Conservation (phyloP, 257 asterid species). For the Osmanthus fragrans region DNA sequence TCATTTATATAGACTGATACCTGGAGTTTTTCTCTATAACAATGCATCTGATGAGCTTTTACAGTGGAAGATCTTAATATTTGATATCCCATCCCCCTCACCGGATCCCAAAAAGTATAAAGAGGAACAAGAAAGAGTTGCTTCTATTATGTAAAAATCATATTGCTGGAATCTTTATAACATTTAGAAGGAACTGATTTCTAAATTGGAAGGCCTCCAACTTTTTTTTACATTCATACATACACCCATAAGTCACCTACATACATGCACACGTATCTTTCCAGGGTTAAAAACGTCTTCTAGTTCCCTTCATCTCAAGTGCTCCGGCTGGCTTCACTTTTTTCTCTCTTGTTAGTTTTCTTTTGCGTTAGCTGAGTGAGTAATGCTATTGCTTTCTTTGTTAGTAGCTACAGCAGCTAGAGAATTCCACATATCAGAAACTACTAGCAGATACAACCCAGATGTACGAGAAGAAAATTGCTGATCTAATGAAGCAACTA, state of each 20-base stretch:
- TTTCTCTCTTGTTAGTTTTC: neutral
- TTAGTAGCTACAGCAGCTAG: slow-evolving; percentile 86
- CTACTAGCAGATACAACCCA: slow-evolving; percentile 71
- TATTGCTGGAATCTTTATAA: neutral
- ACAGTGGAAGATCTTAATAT: neutral
- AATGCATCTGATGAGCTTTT: neutral
- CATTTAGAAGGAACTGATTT: neutral
- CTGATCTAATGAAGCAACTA: slow-evolving; percentile 65
- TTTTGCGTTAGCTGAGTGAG: slow-evolving; percentile 19
- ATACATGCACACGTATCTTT: neutral
- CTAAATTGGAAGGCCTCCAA: neutral
- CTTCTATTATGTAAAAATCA: neutral
- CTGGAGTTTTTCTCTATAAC: neutral
- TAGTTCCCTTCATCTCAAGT: neutral
- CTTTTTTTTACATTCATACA: neutral
- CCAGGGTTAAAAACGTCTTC: neutral
- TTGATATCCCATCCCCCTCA: neutral
- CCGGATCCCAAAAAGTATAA: neutral
- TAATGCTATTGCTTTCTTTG: slow-evolving; percentile 53
- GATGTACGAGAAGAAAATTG: slow-evolving; percentile 79
- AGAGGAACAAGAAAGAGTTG: neutral
- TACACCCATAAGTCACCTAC: neutral
- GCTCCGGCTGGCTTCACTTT: neutral
- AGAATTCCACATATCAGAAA: slow-evolving; percentile 59
- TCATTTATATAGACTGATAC: neutral